Evolutionary conservation across 2,329 filamentous ascomycete genomes (phyloP).

Genomic region (Phaeosphaeria sp.): DNA sequence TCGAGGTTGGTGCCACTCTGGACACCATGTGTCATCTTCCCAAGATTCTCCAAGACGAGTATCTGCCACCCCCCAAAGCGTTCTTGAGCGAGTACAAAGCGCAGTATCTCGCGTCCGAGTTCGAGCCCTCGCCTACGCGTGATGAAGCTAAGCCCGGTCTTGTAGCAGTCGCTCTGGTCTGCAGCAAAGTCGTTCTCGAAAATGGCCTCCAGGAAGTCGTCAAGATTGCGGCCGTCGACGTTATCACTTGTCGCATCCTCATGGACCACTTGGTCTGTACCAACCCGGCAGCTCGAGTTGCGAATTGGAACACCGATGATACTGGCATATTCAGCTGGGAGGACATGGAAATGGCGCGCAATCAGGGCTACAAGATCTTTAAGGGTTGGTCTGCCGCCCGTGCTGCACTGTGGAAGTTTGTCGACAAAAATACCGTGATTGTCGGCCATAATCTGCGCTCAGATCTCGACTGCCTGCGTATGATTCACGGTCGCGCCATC

Average conservation of each 20-base stretch:
- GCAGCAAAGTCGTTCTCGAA: constrained; percentile 35
- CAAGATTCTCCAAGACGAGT: constrained; percentile 32
- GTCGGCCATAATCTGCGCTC: constrained; percentile 42
- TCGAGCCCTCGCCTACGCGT: constrained; percentile 25
- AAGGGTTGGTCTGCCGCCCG: constrained; percentile 43
- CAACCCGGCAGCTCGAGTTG: constrained; percentile 23
- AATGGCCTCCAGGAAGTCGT: constrained; percentile 33
- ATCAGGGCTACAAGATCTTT: constrained; percentile 39
- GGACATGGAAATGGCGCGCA: constrained; percentile 34
- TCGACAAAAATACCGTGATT: constrained; percentile 43
- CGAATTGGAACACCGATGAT: constrained; percentile 29
- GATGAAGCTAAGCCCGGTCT: constrained; percentile 17
- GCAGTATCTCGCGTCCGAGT: constrained; percentile 25
- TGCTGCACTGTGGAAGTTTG: constrained; percentile 34
- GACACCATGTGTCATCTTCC: constrained; percentile 37
- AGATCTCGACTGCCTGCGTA: constrained; percentile 42
- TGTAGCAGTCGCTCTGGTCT: constrained; percentile 31
- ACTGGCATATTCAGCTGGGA: constrained; percentile 33
- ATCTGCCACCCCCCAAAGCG: constrained; percentile 32
- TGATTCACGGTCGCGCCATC: constrained; percentile 43
- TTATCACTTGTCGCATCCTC: constrained; percentile 37
- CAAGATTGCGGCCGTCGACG: constrained; percentile 42
- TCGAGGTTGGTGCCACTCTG: constrained; percentile 25
- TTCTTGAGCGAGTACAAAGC: constrained; percentile 28
- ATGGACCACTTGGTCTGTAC: constrained; percentile 42